Evolutionary conservation across 176 grass and related monocot species (phyloP).

Genomic region (Panicum miliaceum): DNA sequence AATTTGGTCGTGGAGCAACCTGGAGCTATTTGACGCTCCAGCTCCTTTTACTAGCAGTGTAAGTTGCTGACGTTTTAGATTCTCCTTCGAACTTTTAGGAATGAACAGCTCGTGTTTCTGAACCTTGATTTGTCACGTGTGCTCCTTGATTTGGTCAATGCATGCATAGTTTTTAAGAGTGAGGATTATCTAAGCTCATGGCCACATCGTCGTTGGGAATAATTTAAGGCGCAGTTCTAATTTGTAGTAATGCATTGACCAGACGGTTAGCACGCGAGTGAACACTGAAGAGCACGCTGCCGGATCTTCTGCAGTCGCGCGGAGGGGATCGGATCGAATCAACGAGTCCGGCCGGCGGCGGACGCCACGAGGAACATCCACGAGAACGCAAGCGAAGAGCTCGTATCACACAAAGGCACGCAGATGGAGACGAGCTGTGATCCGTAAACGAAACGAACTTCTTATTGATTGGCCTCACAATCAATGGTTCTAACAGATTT

Average conservation of each 20-base stretch:
- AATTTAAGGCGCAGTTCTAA: neutral
- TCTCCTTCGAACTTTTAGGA: neutral
- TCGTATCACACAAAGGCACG: neutral
- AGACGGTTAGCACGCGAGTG: too few species aligned
- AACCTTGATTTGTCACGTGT: neutral
- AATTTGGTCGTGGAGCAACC: neutral
- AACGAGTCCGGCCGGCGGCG: neutral
- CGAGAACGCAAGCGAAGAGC: neutral
- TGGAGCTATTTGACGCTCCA: neutral
- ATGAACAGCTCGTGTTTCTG: slow-evolving; percentile 2
- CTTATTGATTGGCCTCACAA: neutral
- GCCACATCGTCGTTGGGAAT: neutral
- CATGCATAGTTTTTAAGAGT: neutral
- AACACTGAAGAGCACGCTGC: neutral
- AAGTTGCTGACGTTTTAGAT: slow-evolving; percentile 23
- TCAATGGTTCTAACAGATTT: neutral
- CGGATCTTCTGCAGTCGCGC: neutral
- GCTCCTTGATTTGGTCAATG: neutral
- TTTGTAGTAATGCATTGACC: neutral
- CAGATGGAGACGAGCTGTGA: neutral
- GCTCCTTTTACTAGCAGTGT: slow-evolving; percentile 14
- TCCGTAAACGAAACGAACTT: neutral
- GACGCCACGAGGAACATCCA: neutral
- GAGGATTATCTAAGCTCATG: too few species aligned
- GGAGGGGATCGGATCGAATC: neutral